Percentiles rank a stretch among this genome's conserved stretches.
Conservation (phyloP, 2,329 filamentous ascomycete genomes). For the Pseudogymnoascus sp. region DNA sequence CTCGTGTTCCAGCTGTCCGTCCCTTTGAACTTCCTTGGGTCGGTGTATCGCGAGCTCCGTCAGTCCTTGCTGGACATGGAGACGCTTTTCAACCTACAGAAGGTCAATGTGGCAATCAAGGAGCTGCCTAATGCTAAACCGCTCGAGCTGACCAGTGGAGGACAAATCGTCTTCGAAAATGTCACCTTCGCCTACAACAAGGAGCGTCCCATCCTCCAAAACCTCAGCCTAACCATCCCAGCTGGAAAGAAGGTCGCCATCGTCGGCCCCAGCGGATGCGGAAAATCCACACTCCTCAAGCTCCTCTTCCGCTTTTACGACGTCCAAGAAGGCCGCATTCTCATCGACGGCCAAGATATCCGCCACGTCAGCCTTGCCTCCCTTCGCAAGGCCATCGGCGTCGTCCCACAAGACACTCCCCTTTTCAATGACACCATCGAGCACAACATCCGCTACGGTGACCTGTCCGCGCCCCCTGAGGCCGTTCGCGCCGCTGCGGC, state of each 20-base stretch:
- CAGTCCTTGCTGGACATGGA: slow-evolving; percentile 98
- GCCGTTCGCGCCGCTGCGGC: slow-evolving; percentile 70
- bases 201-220: slow-evolving; percentile 78
- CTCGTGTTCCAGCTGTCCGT: slow-evolving; percentile 97
- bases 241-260: slow-evolving; percentile 94
- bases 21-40: slow-evolving; percentile 95
- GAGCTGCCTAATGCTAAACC: slow-evolving; percentile 69
- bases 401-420: slow-evolving; percentile 94
- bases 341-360: slow-evolving; percentile 90
- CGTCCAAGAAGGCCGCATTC: slow-evolving; percentile 72
- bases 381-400: slow-evolving; percentile 77
- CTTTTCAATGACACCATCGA: slow-evolving; percentile 95
- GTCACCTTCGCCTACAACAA: slow-evolving; percentile 88
- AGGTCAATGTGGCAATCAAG: slow-evolving; percentile 82
- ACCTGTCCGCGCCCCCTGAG: slow-evolving; percentile 66
- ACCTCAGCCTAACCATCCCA: slow-evolving; percentile 81
- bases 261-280: slow-evolving; percentile 90
- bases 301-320: slow-evolving; percentile 95
- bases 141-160: slow-evolving; percentile 65
- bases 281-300: slow-evolving; percentile 87
- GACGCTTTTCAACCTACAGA: slow-evolving; percentile 93
- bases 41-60: slow-evolving; percentile 89
- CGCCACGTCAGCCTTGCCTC: slow-evolving; percentile 75
- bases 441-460: slow-evolving; percentile 92
- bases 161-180: slow-evolving; percentile 90